Evolutionary conservation across 1,284 basidiomycete genomes (phyloP).

Genomic region (Naganishia liquefaciens): DNA sequence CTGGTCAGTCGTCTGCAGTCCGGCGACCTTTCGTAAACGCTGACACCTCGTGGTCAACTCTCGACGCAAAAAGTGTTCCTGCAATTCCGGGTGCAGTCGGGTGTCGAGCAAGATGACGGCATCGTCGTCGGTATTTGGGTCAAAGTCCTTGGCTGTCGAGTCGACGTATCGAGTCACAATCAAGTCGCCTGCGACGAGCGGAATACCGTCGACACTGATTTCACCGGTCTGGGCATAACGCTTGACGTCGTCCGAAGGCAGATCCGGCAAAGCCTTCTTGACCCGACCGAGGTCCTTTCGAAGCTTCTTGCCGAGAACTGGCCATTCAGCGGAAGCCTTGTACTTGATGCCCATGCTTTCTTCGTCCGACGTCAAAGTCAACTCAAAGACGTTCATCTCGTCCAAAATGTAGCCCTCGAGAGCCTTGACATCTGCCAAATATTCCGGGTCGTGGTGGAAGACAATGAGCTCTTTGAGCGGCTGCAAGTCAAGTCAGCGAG

Average conservation of each 20-base stretch:
- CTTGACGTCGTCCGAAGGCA: constrained; percentile 83
- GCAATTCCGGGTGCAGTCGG: constrained; percentile 80
- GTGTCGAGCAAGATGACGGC: constrained; percentile 91
- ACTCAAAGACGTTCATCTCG: constrained; percentile 91
- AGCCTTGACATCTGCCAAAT: constrained; percentile 80
- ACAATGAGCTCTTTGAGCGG: constrained; percentile 91
- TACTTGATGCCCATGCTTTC: constrained; percentile 82
- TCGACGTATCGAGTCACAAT: constrained; percentile 90
- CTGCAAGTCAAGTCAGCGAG: constrained; percentile 47
- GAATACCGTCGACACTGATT: constrained; percentile 84
- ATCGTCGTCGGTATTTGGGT: constrained; percentile 88
- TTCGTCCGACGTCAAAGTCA: constrained; percentile 89
- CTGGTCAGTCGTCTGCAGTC: constrained; percentile 91
- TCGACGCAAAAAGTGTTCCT: constrained; percentile 82
- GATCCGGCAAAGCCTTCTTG: constrained; percentile 78
- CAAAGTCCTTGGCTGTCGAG: constrained; percentile 62
- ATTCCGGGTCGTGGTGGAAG: constrained; percentile 85
- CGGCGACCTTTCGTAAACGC: constrained; percentile 92
- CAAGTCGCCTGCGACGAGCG: constrained; percentile 85
- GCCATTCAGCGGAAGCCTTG: constrained; percentile 91
- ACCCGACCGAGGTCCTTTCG: constrained; percentile 91
- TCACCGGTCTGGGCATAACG: constrained; percentile 72
- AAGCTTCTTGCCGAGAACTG: constrained; percentile 89
- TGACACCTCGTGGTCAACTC: constrained; percentile 94
- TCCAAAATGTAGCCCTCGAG: constrained; percentile 88